phyloP scores from a whole-genome alignment of 23 red algal species.

The Gracilaria domingensis region DNA sequence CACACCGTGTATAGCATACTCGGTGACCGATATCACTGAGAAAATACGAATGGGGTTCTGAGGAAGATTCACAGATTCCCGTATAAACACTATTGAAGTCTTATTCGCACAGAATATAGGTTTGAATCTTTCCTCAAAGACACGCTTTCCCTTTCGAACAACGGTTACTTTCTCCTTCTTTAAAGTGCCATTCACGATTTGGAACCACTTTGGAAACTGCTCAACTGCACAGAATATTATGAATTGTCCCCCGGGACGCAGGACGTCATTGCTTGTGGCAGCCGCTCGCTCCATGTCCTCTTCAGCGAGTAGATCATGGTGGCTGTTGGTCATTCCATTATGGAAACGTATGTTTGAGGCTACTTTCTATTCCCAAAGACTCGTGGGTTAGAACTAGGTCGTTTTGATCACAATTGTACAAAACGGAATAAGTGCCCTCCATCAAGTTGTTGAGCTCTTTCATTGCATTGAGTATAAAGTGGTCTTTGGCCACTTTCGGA shows the following conservation, averaged over 20 bases:
- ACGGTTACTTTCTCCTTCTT: background rate
- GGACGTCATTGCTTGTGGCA: background rate
- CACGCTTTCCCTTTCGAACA: background rate
- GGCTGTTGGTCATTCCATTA: background rate
- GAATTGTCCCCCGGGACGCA: background rate
- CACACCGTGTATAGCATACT: background rate
- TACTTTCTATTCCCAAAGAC: background rate
- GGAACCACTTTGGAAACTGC: background rate
- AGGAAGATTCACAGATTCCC: background rate
- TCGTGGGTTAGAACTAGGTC: background rate
- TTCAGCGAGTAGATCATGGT: background rate
- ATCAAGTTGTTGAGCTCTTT: background rate
- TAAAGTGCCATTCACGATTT: background rate
- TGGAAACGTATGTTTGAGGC: background rate
- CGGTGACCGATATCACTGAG: background rate
- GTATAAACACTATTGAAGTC: background rate
- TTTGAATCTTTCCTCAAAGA: background rate
- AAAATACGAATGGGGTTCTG: background rate
- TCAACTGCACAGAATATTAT: background rate
- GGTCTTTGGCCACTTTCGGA: background rate
- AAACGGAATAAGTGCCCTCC: background rate
- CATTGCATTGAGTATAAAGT: background rate
- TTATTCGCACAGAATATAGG: background rate
- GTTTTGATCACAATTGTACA: background rate
- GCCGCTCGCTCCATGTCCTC: background rate